Evolutionary conservation across 2,329 filamentous ascomycete genomes (phyloP).

Genomic region (Magnaporthiopsis incrustans): DNA sequence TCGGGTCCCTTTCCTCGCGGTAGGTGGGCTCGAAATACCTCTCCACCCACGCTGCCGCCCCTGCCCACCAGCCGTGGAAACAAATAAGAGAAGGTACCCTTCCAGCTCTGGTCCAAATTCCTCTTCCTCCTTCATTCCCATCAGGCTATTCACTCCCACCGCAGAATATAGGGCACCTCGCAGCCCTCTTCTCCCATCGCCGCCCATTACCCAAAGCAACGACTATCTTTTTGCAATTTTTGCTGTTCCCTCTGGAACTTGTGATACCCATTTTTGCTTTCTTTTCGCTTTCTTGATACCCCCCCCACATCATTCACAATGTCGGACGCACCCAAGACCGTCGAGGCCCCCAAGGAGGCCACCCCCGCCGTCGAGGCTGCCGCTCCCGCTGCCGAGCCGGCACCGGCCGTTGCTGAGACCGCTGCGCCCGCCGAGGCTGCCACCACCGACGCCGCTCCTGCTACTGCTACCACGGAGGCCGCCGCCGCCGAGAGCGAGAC

Average conservation of each 20-base stretch:
- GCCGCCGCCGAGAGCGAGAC: constrained; percentile 31
- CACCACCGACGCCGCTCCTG: constrained; percentile 24
- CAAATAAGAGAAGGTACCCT: background rate
- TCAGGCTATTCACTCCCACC: background rate
- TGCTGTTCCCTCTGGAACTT: constrained; percentile 3
- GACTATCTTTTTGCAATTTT: background rate
- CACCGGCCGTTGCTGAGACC: constrained; percentile 24
- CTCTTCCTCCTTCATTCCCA: background rate
- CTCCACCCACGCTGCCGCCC: background rate
- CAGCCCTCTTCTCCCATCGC: background rate
- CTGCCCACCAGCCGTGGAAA: background rate
- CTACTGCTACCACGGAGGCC: constrained; percentile 30
- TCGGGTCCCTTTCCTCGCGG: background rate
- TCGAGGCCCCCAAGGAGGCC: constrained; percentile 49
- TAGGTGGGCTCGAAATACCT: background rate
- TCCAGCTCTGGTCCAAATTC: background rate
- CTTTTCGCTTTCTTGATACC: constrained; percentile 25
- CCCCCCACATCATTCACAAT: constrained; percentile 42
- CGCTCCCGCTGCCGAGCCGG: constrained; percentile 20
- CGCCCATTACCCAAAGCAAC: background rate
- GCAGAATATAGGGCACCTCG: background rate
- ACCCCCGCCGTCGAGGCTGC: constrained; percentile 26
- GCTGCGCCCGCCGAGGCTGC: constrained; percentile 23
- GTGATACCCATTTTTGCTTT: constrained; percentile 21
- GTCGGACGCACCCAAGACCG: constrained; percentile 67